These are phyloP conservation scores for Monosporascus ibericus DNA, from an alignment of 2,329 filamentous ascomycete genomes.

Conservation along the genomic window DNA sequence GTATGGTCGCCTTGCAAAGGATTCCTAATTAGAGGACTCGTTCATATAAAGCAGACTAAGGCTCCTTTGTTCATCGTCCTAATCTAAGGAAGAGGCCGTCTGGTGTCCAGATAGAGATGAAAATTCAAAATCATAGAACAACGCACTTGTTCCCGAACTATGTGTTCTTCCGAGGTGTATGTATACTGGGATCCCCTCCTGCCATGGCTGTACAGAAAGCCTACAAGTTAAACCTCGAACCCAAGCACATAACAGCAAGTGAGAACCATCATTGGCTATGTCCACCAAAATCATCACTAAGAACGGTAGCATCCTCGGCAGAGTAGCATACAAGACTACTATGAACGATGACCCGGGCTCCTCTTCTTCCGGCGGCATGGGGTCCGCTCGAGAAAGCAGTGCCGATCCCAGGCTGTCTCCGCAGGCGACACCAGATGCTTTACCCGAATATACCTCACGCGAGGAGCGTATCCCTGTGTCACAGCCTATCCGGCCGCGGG, in stretches of 20 bases:
- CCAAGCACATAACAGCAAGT: not conserved
- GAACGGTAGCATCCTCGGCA: not conserved
- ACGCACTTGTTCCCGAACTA: not conserved
- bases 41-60: not conserved
- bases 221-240: not conserved
- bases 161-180: not conserved
- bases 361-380: not conserved
- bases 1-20: not conserved
- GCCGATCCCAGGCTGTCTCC: too few relatives aligned
- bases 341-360: not conserved
- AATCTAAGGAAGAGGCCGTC: not conserved
- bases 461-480: not conserved
- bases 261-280: not conserved
- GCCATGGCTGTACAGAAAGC: not conserved
- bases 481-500: not conserved
- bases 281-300: not conserved
- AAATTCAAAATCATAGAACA: not conserved
- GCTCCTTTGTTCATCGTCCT: not conserved
- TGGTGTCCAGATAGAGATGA: not conserved
- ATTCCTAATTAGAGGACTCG: not conserved
- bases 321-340: not conserved
- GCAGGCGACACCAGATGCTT: not conserved
- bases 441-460: not conserved
- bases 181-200: not conserved
- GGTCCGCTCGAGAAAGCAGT: too few relatives aligned